These are phyloP conservation scores for Heterobasidion parviporum DNA, from an alignment of 1,284 basidiomycete genomes.

Conservation along the genomic window DNA sequence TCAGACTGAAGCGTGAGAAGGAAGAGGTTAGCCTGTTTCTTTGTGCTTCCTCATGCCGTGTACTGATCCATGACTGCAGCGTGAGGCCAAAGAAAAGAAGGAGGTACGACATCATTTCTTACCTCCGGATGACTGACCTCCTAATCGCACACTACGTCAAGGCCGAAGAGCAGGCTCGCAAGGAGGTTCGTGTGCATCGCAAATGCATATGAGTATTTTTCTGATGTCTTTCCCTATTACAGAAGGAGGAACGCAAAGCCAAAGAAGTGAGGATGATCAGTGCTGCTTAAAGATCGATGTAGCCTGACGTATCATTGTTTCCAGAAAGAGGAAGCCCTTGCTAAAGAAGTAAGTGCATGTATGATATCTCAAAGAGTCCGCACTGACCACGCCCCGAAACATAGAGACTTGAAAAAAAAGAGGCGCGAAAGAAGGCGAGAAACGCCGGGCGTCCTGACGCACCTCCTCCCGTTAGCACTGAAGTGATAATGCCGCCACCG, in stretches of 20 bases:
- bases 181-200: slow-evolving; percentile 24
- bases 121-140: neutral
- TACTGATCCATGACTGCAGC: slow-evolving; percentile 30
- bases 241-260: slow-evolving; percentile 48
- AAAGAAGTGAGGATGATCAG: slow-evolving; percentile 22
- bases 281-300: slow-evolving; percentile 2
- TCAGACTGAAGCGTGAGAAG: slow-evolving; percentile 78
- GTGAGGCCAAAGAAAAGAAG: slow-evolving; percentile 68
- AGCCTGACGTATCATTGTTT: slow-evolving; percentile 9
- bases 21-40: slow-evolving; percentile 47
- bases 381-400: neutral
- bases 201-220: neutral
- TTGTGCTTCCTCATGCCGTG: slow-evolving; percentile 12
- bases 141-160: slow-evolving; percentile 6
- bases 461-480: slow-evolving; percentile 18
- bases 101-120: slow-evolving; percentile 31
- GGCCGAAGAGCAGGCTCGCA: slow-evolving; percentile 31
- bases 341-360: slow-evolving; percentile 34
- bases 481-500: slow-evolving; percentile 1
- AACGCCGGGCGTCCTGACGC: slow-evolving; percentile 20
- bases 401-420: slow-evolving; percentile 41
- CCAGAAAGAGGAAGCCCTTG: slow-evolving; percentile 42
- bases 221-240: neutral
- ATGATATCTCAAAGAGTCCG: neutral
- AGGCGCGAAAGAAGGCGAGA: slow-evolving; percentile 40